These are phyloP conservation scores for Aspergillus fischeri DNA, from an alignment of 2,329 filamentous ascomycete species.

Conservation along the genomic window DNA sequence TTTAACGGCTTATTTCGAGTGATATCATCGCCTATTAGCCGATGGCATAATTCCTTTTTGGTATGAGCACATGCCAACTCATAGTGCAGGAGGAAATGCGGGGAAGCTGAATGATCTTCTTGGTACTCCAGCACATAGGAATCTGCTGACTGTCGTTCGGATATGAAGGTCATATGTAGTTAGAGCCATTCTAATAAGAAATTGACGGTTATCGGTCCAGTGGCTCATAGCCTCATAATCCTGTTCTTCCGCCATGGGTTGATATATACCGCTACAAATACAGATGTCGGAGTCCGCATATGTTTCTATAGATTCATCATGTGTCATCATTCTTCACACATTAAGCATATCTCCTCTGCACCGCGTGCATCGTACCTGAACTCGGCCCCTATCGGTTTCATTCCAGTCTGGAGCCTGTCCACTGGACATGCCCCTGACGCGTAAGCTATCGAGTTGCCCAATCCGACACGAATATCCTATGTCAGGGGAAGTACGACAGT, in stretches of 20 bases:
- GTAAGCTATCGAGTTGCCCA: not conserved
- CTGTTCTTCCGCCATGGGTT: too few relatives aligned
- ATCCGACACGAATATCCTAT: not conserved
- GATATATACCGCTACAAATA: not conserved
- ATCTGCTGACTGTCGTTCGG: not conserved
- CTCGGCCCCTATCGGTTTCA: not conserved
- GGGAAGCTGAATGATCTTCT: not conserved
- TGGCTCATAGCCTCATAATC: too few relatives aligned
- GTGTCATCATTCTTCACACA: not conserved
- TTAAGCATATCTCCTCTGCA: not conserved
- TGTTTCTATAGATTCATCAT: too few relatives aligned
- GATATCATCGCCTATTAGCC: not conserved
- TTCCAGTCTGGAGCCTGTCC: not conserved
- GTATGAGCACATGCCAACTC: not conserved
- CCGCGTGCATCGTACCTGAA: not conserved
- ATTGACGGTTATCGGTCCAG: not conserved
- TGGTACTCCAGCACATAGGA: not conserved
- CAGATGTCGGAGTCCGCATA: too few relatives aligned
- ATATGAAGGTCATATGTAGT: not conserved
- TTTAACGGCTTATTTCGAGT: not conserved
- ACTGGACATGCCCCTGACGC: not conserved
- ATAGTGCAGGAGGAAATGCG: not conserved
- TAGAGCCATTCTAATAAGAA: not conserved
- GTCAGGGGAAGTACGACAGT: too few relatives aligned
- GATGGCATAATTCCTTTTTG: not conserved